phyloP scores from a whole-genome alignment of 805 yeast species.

The Scheffersomyces ergatensis region DNA sequence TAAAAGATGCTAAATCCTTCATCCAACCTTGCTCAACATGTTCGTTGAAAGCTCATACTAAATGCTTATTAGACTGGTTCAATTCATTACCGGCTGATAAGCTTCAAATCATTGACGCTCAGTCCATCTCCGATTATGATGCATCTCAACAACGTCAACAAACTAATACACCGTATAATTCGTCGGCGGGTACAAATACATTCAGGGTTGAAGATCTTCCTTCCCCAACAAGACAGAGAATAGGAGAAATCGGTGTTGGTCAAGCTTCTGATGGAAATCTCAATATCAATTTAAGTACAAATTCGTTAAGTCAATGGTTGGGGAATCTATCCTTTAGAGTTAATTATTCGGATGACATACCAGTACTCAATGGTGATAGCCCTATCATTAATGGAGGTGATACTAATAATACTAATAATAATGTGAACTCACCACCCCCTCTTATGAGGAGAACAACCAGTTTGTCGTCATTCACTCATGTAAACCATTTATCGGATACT shows the following conservation, averaged over 20 bases:
- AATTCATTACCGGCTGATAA: slow-evolving; percentile 30
- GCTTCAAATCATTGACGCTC: slow-evolving; percentile 14
- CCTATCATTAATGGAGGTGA: neutral
- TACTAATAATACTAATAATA: neutral
- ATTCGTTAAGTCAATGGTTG: slow-evolving; percentile 9
- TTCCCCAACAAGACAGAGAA: neutral
- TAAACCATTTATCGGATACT: neutral
- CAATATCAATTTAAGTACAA: slow-evolving; percentile 9
- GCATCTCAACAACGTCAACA: neutral
- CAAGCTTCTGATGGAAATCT: slow-evolving; percentile 2
- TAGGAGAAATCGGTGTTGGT: slow-evolving; percentile 2
- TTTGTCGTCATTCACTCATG: neutral
- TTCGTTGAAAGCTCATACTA: slow-evolving; percentile 32
- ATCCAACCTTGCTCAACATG: slow-evolving; percentile 39
- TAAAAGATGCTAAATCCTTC: slow-evolving; percentile 33
- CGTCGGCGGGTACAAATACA: neutral
- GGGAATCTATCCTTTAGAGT: slow-evolving; percentile 3
- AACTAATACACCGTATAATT: neutral
- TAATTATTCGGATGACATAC: neutral
- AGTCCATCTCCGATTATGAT: neutral
- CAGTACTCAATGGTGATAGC: neutral
- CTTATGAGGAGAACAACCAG: neutral
- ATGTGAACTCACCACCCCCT: neutral
- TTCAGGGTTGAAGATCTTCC: neutral
- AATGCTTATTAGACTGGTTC: slow-evolving; percentile 42